Percentiles rank a stretch among this genome's conserved stretches.
These are phyloP conservation scores for Colletotrichum camelliae DNA, from an alignment of 2,329 filamentous ascomycete species.

Conservation along the genomic window DNA sequence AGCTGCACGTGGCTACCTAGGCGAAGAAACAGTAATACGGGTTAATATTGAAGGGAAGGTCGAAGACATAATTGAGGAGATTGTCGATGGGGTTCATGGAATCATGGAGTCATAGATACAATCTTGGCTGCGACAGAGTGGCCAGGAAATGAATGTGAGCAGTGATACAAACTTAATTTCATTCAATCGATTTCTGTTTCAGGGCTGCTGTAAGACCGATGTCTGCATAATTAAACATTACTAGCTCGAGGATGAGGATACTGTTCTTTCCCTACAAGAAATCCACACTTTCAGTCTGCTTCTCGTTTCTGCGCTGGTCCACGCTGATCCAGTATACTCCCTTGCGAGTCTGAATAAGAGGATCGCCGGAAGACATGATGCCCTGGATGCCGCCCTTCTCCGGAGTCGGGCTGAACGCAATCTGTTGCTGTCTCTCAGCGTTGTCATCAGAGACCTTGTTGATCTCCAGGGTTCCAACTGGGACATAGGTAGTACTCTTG, in stretches of 20 bases:
- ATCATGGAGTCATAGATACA: not conserved
- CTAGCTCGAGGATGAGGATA: too few species aligned
- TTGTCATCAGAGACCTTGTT: slow-evolving; percentile 15
- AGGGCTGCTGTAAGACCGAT: too few species aligned
- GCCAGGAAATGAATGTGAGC: too few species aligned
- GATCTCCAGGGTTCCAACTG: slow-evolving; percentile 8
- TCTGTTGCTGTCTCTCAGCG: slow-evolving; percentile 8
- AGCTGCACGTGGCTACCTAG: not conserved
- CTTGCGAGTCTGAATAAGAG: slow-evolving; percentile 15
- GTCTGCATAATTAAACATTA: too few species aligned
- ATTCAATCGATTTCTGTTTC: too few species aligned
- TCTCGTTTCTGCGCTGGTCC: slow-evolving; percentile 22
- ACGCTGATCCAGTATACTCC: slow-evolving; percentile 18
- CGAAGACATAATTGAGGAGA: not conserved
- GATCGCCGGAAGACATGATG: slow-evolving; percentile 16
- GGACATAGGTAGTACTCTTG: slow-evolving; percentile 16
- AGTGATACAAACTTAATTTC: too few species aligned
- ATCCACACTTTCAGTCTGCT: slow-evolving; percentile 14
- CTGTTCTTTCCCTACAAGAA: not conserved
- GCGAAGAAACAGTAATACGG: not conserved
- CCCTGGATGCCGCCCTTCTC: slow-evolving; percentile 15
- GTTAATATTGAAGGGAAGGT: not conserved
- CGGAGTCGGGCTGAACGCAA: slow-evolving; percentile 20
- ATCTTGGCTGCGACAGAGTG: too few species aligned
- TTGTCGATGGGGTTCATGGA: not conserved